Base-by-base conservation (phyloP, 352 stramenopile species). In the Globisporangium irregulare region DNA sequence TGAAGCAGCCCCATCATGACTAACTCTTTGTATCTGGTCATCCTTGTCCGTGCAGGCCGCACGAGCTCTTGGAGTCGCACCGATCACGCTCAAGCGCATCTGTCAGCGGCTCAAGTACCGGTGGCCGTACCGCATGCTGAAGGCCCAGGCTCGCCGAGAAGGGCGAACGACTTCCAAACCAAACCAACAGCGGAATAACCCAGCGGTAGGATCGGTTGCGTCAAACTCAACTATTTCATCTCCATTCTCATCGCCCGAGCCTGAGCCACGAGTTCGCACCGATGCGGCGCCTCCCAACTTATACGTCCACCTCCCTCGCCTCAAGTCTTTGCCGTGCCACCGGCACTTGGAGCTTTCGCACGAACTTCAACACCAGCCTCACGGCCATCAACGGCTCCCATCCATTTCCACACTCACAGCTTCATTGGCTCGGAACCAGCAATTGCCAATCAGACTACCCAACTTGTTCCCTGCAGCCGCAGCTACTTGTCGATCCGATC, bases 51-150 rank as follows among this genome's bases (percentile, higher is more conserved):
- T 64, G 7, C 41, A 81, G 67, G 82, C 82, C 3, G 82, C 82
- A 20, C 73, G 60, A 27, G 55, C 63, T 0, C 73, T 91, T 0
- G 68, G 67, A 1, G 76, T 89, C 18, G 69, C 82, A 4, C 67
- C 80, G 8, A 86, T 91, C 76, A 90, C 83, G 6, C 78, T 91
- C 67, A 90, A 89, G 74, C 82, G 80, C 61, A 88, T 78, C 55
- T 91, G 82, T 55, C 56, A 82, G 4, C 70, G 76, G 1, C 73
- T 32, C 15, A 63, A 80, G 27, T 80, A 89, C 53, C 72, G 72
- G 1, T 91, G 82, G 82, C 74, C 79, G 20, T 88, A 86, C 53
- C 76, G 78, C 8, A 74, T 63, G 14, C 68, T 80, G 60, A 86
- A 86, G 66, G 78, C 78, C 7, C 59, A 70, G 32, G 65, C 59